Conservation (phyloP, 2,329 filamentous ascomycete species). For the Neopestalotiopsis sp. region DNA sequence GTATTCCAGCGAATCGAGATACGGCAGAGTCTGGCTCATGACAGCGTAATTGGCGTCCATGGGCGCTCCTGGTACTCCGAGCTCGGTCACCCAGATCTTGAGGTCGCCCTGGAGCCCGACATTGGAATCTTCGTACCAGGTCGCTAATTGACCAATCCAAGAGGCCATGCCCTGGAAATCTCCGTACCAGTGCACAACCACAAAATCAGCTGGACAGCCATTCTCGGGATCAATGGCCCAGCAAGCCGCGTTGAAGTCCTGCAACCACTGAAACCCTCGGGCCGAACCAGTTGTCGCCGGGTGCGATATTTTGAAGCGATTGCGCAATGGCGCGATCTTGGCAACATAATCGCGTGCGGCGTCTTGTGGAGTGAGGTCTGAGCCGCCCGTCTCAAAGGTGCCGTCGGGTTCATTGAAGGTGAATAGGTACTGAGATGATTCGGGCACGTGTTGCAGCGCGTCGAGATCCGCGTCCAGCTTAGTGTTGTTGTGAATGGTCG, state of each 20-base stretch:
- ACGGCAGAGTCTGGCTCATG: conserved; percentile 45
- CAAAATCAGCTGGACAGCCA: conserved; percentile 46
- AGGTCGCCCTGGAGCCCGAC: conserved; percentile 45
- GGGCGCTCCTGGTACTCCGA: conserved; percentile 41
- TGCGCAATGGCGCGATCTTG: conserved; percentile 41
- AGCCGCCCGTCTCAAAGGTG: conserved; percentile 42
- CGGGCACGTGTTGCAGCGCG: conserved; percentile 33
- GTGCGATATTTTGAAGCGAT: conserved; percentile 44
- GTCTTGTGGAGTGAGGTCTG: conserved; percentile 42
- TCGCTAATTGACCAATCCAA: conserved; percentile 36
- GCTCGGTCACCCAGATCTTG: conserved; percentile 45
- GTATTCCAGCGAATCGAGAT: conserved; percentile 38
- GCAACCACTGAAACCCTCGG: conserved; percentile 44
- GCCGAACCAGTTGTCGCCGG: conserved; percentile 45
- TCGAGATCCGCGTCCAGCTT: conserved; percentile 30
- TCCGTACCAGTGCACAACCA: conserved; percentile 48
- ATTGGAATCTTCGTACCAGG: conserved; percentile 6
- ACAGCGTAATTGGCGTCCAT: conserved; percentile 40
- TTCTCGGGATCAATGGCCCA: conserved; percentile 39
- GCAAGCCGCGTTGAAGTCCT: conserved; percentile 45
- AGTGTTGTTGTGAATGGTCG: conserved; percentile 43
- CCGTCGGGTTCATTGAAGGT: conserved; percentile 49
- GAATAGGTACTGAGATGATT: conserved; percentile 42
- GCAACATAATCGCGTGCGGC: conserved; percentile 43
- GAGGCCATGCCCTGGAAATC: conserved; percentile 39